These are phyloP conservation scores for Fusarium oligoseptatum DNA, from an alignment of 2,329 filamentous ascomycete genomes.

Conservation along the genomic window DNA sequence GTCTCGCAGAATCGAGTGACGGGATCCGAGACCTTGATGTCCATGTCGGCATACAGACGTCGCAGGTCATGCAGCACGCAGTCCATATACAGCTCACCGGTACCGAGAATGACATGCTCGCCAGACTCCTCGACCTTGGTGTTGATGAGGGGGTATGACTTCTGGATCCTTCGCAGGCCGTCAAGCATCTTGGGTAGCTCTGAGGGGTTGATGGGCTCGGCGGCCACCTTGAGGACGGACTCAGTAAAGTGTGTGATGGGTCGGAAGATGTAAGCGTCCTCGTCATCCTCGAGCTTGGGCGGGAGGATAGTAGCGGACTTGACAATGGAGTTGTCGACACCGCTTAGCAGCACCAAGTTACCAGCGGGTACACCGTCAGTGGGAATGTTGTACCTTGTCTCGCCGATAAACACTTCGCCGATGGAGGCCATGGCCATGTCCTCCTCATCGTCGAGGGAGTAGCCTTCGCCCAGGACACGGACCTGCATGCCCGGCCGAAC, in stretches of 20 bases:
- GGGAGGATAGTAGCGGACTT: conserved; percentile 95
- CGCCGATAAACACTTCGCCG: conserved; percentile 87
- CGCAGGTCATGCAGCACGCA: conserved; percentile 96
- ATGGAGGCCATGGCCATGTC: conserved; percentile 93
- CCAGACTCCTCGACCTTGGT: conserved; percentile 99
- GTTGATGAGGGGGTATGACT: conserved; percentile 94
- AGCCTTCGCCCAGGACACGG: conserved; percentile 92
- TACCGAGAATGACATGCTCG: conserved; percentile 94
- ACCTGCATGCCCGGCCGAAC: conserved; percentile 86
- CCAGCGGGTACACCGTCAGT: conserved; percentile 94
- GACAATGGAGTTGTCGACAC: conserved; percentile 97
- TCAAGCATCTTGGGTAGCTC: conserved; percentile 99
- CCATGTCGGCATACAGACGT: conserved; percentile 97
- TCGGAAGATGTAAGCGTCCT: conserved; percentile 95
- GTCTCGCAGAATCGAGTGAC: conserved; percentile 98
- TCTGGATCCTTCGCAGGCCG: conserved; percentile 95
- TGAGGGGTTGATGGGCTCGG: conserved; percentile 97
- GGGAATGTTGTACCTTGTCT: conserved; percentile 92
- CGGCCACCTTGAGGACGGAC: conserved; percentile 96
- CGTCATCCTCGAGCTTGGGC: conserved; percentile 82
- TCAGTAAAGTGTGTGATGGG: conserved; percentile 96
- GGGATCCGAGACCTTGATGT: conserved; percentile 98
- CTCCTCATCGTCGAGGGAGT: conserved; percentile 97
- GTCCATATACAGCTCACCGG: conserved; percentile 99
- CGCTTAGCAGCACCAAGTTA: conserved; percentile 91